These are phyloP conservation scores for Trichoderma atrobrunneum DNA, from an alignment of 2,329 filamentous ascomycete genomes.

Conservation along the genomic window DNA sequence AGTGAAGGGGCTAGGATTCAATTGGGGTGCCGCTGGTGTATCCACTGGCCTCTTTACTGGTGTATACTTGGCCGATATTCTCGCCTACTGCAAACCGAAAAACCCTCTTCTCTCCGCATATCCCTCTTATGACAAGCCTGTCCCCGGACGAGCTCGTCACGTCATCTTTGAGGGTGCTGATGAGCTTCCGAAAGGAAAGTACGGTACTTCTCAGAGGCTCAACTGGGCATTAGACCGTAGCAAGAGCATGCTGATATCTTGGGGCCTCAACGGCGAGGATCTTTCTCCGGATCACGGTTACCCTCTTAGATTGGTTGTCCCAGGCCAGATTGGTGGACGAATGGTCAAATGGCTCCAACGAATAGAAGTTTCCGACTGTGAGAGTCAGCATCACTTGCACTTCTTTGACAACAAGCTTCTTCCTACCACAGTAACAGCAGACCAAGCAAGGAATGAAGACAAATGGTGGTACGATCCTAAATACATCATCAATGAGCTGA, in stretches of 20 bases:
- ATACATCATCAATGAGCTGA: constrained; percentile 91
- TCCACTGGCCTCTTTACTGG: constrained; percentile 89
- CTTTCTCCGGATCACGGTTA: constrained; percentile 83
- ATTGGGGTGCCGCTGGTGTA: constrained; percentile 84
- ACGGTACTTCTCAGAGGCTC: constrained; percentile 26
- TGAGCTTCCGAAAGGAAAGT: constrained; percentile 81
- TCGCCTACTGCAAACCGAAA: constrained; percentile 65
- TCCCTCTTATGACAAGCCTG: neutral
- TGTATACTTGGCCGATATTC: constrained; percentile 67
- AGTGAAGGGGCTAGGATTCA: constrained; percentile 88
- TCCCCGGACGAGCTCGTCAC: constrained; percentile 63
- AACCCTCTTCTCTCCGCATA: constrained; percentile 25
- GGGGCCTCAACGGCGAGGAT: constrained; percentile 85
- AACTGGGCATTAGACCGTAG: constrained; percentile 62
- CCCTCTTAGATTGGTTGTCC: constrained; percentile 77
- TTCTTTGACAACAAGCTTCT: constrained; percentile 86
- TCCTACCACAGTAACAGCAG: constrained; percentile 80
- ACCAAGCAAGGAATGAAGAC: constrained; percentile 69
- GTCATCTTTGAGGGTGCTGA: constrained; percentile 92
- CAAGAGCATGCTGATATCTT: constrained; percentile 79
- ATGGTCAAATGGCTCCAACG: constrained; percentile 92
- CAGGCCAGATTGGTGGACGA: constrained; percentile 85
- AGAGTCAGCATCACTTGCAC: constrained; percentile 93
- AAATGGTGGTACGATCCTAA: constrained; percentile 85
- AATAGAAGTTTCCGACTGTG: constrained; percentile 71